Evolutionary conservation across 2,329 filamentous ascomycete species (phyloP), one percentile per base, ranked within the genome.

Genomic region (Dactylellina sp.): DNA sequence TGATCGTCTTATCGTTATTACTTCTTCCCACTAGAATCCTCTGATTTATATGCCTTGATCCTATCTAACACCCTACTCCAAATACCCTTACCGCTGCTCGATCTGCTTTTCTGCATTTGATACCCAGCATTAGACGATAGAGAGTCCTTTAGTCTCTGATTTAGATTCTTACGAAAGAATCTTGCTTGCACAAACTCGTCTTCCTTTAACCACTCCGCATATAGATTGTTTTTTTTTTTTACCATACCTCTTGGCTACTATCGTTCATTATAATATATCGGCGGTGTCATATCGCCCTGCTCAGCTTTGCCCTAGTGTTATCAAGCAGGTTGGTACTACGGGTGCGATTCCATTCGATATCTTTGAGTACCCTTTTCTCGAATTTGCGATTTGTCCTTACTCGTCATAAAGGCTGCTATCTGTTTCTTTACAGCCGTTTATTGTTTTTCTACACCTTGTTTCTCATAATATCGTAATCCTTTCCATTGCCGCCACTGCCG

Each of bases 241-340:
- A 1, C 20, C 35, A 47, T 42, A 24, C n/a, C n/a, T 44, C 24
- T 22, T 22, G n/a, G 11, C 24, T 63, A 40, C 16, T 24, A 35
- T 44, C 14, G 22, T 49, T 53, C 46, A 20, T 16, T 20, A 18
- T 47, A 44, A n/a, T 65, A 25, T 20, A 39, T 65, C 47, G 37
- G 44, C 39, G 39, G 14, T 37, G 7, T 6, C 24, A n/a, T n/a
- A 25, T 49, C 44, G 20, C 37, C 14, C 37, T 11, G 18, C 28
- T 52, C 55, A 53, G 22, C 25, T 24, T 39, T 47, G 25, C 53
- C 60, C 35, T 60, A 39, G 50, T 61, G 65, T 72, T 72, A 28
- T 60, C 68, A 49, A 64, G 25, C 39, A 72, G 68, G 68, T 72
- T 72, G 66, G 66, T 71, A 60, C 46, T 64, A 47, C 68, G 60